These are phyloP conservation scores for Monilinia aucupariae DNA, from an alignment of 2,329 filamentous ascomycete genomes.

Conservation along the genomic window DNA sequence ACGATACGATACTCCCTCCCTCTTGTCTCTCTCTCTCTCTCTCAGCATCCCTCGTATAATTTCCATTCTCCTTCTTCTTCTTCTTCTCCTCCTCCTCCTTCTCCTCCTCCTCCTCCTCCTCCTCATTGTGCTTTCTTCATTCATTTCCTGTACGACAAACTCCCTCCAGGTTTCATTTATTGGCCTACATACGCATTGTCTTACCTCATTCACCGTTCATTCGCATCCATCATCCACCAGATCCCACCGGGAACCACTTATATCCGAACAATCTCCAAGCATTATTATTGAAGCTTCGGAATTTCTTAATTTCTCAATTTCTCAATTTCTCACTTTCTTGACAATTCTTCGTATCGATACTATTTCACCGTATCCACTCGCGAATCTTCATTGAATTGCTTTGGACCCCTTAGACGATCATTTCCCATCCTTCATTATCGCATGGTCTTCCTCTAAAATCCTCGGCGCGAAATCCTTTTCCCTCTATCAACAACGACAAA, in stretches of 20 bases:
- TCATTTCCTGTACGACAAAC: not conserved
- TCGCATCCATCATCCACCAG: not conserved
- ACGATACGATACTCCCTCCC: no score
- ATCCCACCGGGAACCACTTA: slow-evolving; percentile 2
- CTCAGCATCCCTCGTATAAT: not conserved
- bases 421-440: slow-evolving; percentile 24
- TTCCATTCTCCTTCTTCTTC: not conserved
- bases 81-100: not conserved
- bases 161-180: not conserved
- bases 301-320: not conserved
- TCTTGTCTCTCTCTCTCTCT: no score
- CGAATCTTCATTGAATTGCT: slow-evolving; percentile 3
- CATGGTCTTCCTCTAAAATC: slow-evolving; percentile 22
- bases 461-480: slow-evolving; percentile 10
- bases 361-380: slow-evolving; percentile 16
- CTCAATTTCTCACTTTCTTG: not conserved
- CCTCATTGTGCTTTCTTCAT: not conserved
- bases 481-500: not conserved
- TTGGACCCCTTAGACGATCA: not conserved
- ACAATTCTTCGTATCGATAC: slow-evolving; percentile 27
- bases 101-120: not conserved
- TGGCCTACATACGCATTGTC: not conserved
- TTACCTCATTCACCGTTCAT: slow-evolving; percentile 7
- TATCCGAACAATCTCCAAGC: not conserved
- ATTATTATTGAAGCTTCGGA: slow-evolving; percentile 11